Evolutionary conservation across 495 filamentous ascomycete genomes (phyloP), one percentile per base, ranked within the genome.

Genomic region (Talaromyces proteolyticus): DNA sequence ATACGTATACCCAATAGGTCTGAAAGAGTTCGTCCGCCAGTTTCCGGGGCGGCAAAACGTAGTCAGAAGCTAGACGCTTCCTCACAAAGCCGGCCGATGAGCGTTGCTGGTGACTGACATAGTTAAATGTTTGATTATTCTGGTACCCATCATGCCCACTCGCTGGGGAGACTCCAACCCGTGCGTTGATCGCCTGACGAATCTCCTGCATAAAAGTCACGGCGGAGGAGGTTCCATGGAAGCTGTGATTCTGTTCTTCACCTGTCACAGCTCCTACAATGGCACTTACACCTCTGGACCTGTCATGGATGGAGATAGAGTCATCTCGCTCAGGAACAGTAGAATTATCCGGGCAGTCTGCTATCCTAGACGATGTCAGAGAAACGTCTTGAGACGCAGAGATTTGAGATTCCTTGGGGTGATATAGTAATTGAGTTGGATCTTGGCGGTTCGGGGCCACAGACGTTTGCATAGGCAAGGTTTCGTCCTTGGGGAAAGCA

Each of bases 131-230:
- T 36, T 36, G 7, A 14, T 36, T 36, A 36, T 36, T 36, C 29
- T 14, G 29, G 29, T 36, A 36, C 29, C 14, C 29, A 36, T 36
- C 29, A 14, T 36, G 29, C 29, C 29, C 29, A 36, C 29, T 36
- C 29, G 29, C 29, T 36, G 29, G 29, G 29, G 29, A 36, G 29
- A 36, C 29, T 36, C 29, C 29, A 36, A 36, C 29, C 6, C 29
- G 55, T 50, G 7, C 47, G 47, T 29, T 49, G 57, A 38, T 61
- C 26, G 4, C 59, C 61, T 0, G 63, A 62, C 1, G 49, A 54
- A 71, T 69, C 50, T 71, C 66, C 3, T 59, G 66, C 54, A 69
- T 69, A 24, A 71, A 71, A 25, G 64, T 63, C 14, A 64, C 66
- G 0, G 66, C 66, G 40, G 64, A 68, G 4, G 67, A 70, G 55